Conservation (phyloP, 1,139 yeast species). For the Meyerozyma smithsonii region DNA sequence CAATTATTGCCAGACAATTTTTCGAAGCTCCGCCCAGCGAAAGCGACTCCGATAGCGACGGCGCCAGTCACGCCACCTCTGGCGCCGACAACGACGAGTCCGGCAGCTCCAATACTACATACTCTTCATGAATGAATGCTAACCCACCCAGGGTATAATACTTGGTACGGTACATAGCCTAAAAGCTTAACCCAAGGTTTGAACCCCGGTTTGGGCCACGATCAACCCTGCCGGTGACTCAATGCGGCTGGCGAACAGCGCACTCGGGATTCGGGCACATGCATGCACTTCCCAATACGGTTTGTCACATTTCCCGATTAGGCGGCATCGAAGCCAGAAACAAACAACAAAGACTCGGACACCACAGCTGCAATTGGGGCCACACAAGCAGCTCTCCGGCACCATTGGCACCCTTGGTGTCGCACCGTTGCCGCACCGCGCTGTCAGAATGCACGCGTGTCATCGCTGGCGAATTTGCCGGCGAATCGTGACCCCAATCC, state of each 20-base stretch:
- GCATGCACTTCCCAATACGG: neutral
- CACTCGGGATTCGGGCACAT: neutral
- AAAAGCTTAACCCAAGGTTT: too few relatives aligned
- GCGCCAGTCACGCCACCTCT: conserved; percentile 7
- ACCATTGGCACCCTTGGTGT: too few relatives aligned
- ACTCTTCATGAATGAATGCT: conserved; percentile 1
- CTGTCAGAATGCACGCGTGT: too few relatives aligned
- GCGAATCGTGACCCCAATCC: too few relatives aligned
- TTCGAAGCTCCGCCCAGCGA: conserved; percentile 39
- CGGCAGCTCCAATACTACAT: conserved; percentile 1
- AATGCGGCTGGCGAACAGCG: too few relatives aligned
- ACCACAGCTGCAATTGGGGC: too few relatives aligned
- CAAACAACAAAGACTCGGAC: too few relatives aligned
- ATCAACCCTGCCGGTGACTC: too few relatives aligned
- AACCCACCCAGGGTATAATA: neutral
- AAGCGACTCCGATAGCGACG: conserved; percentile 25
- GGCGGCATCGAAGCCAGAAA: neutral
- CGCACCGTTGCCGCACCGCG: too few relatives aligned
- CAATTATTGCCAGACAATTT: conserved; percentile 33
- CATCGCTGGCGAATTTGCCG: too few relatives aligned
- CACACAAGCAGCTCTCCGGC: too few relatives aligned
- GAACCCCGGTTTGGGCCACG: too few relatives aligned
- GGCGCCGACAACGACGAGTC: conserved; percentile 5
- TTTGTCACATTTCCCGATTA: neutral
- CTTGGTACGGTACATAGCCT: neutral